A percentile compares a stretch with the other conserved stretches of the same genome.
These are phyloP conservation scores for Entamoeba invadens DNA, from an alignment of 208 protist genomes.

Conservation along the genomic window DNA sequence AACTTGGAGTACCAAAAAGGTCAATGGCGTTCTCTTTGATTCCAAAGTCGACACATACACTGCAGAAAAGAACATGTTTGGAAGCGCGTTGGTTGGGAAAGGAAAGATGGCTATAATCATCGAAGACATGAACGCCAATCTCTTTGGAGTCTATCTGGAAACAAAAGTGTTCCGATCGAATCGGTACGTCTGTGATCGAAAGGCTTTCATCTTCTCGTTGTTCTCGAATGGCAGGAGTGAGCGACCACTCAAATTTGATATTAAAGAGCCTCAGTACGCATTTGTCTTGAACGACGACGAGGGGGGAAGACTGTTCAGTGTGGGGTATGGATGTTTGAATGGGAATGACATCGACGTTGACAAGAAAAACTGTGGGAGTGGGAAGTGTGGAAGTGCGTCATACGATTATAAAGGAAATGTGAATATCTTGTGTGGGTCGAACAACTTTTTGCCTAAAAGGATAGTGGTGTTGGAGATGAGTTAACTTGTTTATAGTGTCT, in stretches of 20 bases:
- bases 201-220: neutral
- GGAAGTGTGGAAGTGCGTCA: neutral
- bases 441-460: neutral
- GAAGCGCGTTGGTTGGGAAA: too few species aligned
- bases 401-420: neutral
- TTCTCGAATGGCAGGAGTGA: neutral
- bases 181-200: neutral
- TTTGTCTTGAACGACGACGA: neutral
- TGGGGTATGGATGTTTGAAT: neutral
- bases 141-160: neutral
- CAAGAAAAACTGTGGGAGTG: neutral
- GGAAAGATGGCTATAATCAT: too few species aligned
- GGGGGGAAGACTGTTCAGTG: neutral
- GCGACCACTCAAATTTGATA: neutral
- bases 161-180: neutral
- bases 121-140: neutral
- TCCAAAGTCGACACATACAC: too few species aligned
- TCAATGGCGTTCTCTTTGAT: too few species aligned
- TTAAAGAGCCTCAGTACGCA: neutral
- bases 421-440: neutral
- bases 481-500: too few species aligned
- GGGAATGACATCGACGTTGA: neutral
- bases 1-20: too few species aligned
- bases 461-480: neutral
- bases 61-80: too few species aligned